Conservation (phyloP, 2,329 filamentous ascomycete species). For the Xylaria sp. region DNA sequence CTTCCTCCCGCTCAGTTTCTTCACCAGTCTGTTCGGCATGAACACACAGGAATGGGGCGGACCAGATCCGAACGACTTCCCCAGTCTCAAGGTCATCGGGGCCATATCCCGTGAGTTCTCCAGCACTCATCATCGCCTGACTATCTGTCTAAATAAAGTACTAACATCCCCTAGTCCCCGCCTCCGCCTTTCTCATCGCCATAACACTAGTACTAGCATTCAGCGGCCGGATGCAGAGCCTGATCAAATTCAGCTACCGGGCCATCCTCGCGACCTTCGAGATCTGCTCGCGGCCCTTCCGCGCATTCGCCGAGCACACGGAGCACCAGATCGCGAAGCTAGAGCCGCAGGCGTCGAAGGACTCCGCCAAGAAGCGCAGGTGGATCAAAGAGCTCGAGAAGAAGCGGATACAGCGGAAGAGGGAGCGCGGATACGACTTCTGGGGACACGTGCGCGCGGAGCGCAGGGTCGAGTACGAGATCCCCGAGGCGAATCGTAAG, state of each 20-base stretch:
- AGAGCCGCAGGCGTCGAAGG: slow-evolving; percentile 45
- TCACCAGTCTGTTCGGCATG: slow-evolving; percentile 73
- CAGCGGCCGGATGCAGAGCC: slow-evolving; percentile 57
- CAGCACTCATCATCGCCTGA: slow-evolving; percentile 34
- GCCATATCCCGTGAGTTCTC: slow-evolving; percentile 53
- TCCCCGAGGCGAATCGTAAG: slow-evolving; percentile 52
- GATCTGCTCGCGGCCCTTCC: slow-evolving; percentile 37
- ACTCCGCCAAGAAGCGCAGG: slow-evolving; percentile 40
- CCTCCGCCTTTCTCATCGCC: slow-evolving; percentile 60
- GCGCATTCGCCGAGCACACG: slow-evolving; percentile 15
- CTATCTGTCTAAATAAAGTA: not conserved
- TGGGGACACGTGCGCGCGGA: slow-evolving; percentile 53
- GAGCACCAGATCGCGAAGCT: slow-evolving; percentile 41
- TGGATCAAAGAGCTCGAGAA: slow-evolving; percentile 40
- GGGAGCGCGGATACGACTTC: slow-evolving; percentile 54
- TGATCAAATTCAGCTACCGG: slow-evolving; percentile 45
- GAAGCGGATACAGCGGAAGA: slow-evolving; percentile 37
- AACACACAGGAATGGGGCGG: slow-evolving; percentile 70
- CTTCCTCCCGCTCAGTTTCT: slow-evolving; percentile 72
- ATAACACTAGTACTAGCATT: slow-evolving; percentile 66
- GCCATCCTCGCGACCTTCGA: slow-evolving; percentile 31
- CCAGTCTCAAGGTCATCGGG: slow-evolving; percentile 58
- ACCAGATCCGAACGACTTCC: slow-evolving; percentile 52
- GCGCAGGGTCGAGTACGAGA: slow-evolving; percentile 49
- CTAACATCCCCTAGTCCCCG: slow-evolving; percentile 50